Percentiles rank a stretch among this genome's conserved stretches.
phyloP scores from a whole-genome alignment of 177 flowering plant genomes.

The Vitis hybrid region DNA sequence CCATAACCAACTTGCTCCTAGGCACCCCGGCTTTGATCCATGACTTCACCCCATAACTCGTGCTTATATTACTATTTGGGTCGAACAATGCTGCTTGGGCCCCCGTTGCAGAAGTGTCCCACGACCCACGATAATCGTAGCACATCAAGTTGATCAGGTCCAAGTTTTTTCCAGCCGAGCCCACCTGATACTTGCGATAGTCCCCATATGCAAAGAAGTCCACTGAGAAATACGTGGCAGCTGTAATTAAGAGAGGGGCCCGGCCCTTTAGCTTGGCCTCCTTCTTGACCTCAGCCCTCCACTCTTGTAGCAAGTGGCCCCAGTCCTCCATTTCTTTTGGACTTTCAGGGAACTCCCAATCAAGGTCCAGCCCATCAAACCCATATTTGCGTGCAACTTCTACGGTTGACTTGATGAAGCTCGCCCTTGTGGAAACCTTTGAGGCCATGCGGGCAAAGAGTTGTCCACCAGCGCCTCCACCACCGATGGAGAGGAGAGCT shows the following conservation, averaged over 20 bases:
- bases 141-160: constrained; percentile 56
- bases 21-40: constrained; percentile 53
- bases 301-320: constrained; percentile 38
- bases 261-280: constrained; percentile 39
- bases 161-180: constrained; percentile 32
- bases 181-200: constrained; percentile 28
- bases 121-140: constrained; percentile 53
- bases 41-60: constrained; percentile 44
- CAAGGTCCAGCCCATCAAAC: constrained; percentile 63
- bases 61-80: constrained; percentile 40
- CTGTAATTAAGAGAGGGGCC: constrained; percentile 41
- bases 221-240: constrained; percentile 56
- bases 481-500: constrained; percentile 55
- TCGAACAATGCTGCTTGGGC: constrained; percentile 57
- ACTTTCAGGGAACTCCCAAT: constrained; percentile 57
- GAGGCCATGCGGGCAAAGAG: constrained; percentile 43
- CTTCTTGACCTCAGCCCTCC: constrained; percentile 36
- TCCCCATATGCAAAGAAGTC: constrained; percentile 9
- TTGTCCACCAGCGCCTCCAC: constrained; percentile 23
- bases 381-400: constrained; percentile 40
- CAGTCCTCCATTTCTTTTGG: constrained; percentile 46
- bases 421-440: constrained; percentile 15
- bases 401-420: constrained; percentile 50
- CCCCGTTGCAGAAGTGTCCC: constrained; percentile 50
- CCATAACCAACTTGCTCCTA: constrained; percentile 46